Evolutionary conservation across 805 yeast genomes (phyloP), one percentile per base, ranked within the genome.

Genomic region (Metschnikowia peoriensis): DNA sequence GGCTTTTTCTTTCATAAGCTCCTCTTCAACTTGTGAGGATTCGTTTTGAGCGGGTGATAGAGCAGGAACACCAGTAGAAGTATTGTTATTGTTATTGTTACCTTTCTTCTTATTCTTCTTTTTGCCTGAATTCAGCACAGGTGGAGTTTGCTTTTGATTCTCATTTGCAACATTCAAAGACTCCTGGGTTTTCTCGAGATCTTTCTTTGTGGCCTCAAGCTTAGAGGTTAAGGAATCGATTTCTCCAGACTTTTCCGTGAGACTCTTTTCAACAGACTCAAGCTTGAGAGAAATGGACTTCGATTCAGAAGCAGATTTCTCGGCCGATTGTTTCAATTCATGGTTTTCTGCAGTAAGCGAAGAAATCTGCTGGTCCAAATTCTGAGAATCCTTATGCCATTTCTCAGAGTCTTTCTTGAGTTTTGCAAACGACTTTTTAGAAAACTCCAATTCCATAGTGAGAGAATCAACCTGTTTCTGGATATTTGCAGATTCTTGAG

Each of bases 101-200:
- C 16, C 44, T 15, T 40, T 42, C 41, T 50, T 50, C 22, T 35
- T 39, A 10, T 46, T 48, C 43, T 43, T 46, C 32, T 40, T 29
- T 32, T 39, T 51, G 11, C 22, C 7, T 7, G 22, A 2, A 22
- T 22, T 22, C 22, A 22, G 22, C 22, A 22, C 22, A 22, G 22
- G 22, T 10, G 16, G 16, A n/a, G 11, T 6, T 28, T 34, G n/a
- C 11, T 41, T 34, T 6, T 28, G 28, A 12, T 15, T 14, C 27
- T n/a, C 43, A n/a, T 12, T n/a, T 28, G 10, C 28, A 29, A 3
- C 12, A 9, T 35, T 10, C 11, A 8, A 15, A 1, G 37, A 12
- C 2, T n/a, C 37, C 7, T 28, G 45, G 37, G 43, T 42, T 27
- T 12, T 41, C 6, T 16, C 41, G 35, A 49, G 48, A 4, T 44